A percentile compares a stretch with the other conserved stretches of the same genome.
Conservation (phyloP, 305 asterid genomes). For the Fraxinus xanthoxyloides region DNA sequence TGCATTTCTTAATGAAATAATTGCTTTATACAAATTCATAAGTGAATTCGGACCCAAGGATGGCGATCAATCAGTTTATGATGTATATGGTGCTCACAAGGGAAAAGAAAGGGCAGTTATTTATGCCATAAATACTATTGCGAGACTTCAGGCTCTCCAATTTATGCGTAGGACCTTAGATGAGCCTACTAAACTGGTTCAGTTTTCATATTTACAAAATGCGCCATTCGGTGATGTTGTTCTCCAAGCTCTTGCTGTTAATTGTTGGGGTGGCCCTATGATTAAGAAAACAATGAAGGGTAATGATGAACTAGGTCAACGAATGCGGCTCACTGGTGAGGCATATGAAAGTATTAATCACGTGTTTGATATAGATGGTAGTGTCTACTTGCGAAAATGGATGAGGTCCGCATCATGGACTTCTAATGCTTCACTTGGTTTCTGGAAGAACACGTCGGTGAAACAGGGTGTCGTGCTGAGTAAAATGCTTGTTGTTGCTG, state of each 20-base stretch:
- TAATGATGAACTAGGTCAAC: constrained; percentile 29
- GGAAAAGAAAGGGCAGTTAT: constrained; percentile 67
- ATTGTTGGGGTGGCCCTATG: constrained; percentile 84
- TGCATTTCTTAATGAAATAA: constrained; percentile 73
- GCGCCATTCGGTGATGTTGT: constrained; percentile 85
- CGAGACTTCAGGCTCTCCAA: constrained; percentile 91
- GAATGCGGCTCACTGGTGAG: constrained; percentile 36
- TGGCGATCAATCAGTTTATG: constrained; percentile 55
- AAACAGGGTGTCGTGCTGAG: constrained; percentile 65
- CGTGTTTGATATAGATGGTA: constrained; percentile 75
- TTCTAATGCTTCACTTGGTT: constrained; percentile 64
- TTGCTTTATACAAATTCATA: constrained; percentile 62
- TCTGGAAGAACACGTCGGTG: constrained; percentile 59
- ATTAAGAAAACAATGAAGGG: constrained; percentile 38
- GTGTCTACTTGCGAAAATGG: constrained; percentile 84
- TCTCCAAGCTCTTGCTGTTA: constrained; percentile 82
- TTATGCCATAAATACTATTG: constrained; percentile 58
- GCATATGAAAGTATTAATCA: constrained; percentile 44
- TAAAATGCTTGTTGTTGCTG: constrained; percentile 77
- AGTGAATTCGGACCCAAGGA: constrained; percentile 74
- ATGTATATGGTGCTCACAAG: constrained; percentile 70
- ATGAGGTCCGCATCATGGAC: constrained; percentile 83
- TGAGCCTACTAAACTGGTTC: constrained; percentile 82
- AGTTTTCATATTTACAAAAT: constrained; percentile 58
- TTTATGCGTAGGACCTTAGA: constrained; percentile 67